phyloP scores from a whole-genome alignment of 768 basidiomycete genomes.

The Mycena albidolilacea region DNA sequence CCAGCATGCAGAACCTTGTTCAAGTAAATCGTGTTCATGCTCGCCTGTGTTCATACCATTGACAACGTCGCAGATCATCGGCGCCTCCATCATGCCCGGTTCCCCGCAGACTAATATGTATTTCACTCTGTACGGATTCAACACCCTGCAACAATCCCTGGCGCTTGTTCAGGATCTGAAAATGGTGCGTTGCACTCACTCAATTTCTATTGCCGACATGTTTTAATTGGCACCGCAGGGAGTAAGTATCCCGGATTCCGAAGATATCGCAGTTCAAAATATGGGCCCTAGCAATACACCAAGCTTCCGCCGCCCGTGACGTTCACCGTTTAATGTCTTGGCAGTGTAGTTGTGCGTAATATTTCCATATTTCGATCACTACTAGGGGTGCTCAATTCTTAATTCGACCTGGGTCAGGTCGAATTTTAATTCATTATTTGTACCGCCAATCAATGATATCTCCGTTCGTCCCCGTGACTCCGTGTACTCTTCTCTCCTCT shows the following conservation, averaged over 20 bases:
- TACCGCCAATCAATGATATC: too few relatives aligned
- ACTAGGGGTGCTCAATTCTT: too few relatives aligned
- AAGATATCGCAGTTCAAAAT: conserved; percentile 47
- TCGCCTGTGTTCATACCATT: too few relatives aligned
- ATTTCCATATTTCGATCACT: too few relatives aligned
- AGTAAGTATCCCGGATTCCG: neutral
- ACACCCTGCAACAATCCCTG: conserved; percentile 57
- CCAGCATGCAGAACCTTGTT: conserved; percentile 64
- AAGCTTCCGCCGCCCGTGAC: conserved; percentile 66
- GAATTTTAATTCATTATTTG: too few relatives aligned
- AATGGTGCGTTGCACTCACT: conserved; percentile 49
- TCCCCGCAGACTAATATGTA: conserved; percentile 78
- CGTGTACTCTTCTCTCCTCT: too few relatives aligned
- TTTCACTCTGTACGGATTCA: conserved; percentile 57
- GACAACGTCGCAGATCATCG: conserved; percentile 63
- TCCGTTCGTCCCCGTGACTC: too few relatives aligned
- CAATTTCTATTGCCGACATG: neutral
- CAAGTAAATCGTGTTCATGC: conserved; percentile 51
- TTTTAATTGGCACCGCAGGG: conserved; percentile 51
- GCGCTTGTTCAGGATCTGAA: conserved; percentile 64
- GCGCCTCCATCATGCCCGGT: conserved; percentile 69
- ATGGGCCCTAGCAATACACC: conserved; percentile 49
- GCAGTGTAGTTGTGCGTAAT: conserved; percentile 51
- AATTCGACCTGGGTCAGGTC: too few relatives aligned
- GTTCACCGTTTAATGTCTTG: conserved; percentile 63